Evolutionary conservation across 1,139 yeast species (phyloP).

Genomic region (Nakaseomyces glabratus): DNA sequence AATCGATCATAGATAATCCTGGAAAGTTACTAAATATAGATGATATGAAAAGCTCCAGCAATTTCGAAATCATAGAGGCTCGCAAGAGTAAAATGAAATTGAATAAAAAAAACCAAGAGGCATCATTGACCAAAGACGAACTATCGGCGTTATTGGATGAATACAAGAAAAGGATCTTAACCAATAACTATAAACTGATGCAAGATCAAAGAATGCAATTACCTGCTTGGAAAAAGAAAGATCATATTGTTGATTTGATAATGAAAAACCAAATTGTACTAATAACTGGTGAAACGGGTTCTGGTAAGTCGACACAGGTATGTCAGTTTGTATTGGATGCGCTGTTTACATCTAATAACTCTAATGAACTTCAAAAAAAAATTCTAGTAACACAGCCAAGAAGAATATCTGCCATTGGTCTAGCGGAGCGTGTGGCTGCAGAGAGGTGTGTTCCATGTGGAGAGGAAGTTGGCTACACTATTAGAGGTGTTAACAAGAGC

Average conservation of each 20-base stretch:
- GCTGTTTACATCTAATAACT: conserved; percentile 23
- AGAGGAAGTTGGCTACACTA: conserved; percentile 73
- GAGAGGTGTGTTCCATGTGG: conserved; percentile 69
- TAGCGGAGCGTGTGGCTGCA: conserved; percentile 85
- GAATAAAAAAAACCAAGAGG: background rate
- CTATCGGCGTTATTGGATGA: conserved; percentile 27
- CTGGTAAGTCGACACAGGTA: conserved; percentile 89
- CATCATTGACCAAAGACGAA: conserved; percentile 18
- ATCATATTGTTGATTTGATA: conserved; percentile 48
- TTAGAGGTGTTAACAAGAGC: conserved; percentile 80
- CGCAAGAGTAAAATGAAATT: conserved; percentile 1
- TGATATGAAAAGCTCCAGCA: conserved; percentile 11
- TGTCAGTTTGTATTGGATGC: conserved; percentile 82
- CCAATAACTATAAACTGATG: conserved; percentile 33
- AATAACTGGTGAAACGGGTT: conserved; percentile 95
- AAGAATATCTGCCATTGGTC: conserved; percentile 88
- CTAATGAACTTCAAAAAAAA: conserved; percentile 36
- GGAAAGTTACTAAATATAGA: conserved; percentile 46
- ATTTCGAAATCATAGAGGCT: conserved; percentile 6
- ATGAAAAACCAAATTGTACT: conserved; percentile 55
- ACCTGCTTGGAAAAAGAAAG: conserved; percentile 77
- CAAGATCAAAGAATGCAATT: conserved; percentile 41
- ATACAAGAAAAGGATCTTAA: conserved; percentile 22
- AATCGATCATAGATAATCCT: conserved; percentile 55
- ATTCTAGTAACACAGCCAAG: conserved; percentile 92